phyloP scores from a whole-genome alignment of 768 basidiomycete genomes.

The Lyophyllum shimeji region DNA sequence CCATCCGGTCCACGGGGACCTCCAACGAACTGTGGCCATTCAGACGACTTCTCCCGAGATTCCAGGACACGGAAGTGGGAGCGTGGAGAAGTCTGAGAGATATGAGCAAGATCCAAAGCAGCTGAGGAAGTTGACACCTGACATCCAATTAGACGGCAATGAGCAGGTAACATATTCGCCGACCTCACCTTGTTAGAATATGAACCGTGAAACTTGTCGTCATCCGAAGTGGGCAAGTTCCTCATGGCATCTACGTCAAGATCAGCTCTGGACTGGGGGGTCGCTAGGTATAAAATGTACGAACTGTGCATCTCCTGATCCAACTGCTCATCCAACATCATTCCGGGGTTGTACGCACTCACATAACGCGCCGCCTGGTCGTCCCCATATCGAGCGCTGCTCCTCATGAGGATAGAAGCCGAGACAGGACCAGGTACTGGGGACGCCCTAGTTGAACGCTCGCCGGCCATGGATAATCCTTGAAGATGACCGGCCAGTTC shows the following conservation, averaged over 20 bases:
- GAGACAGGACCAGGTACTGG: constrained; percentile 53
- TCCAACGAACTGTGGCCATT: constrained; percentile 90
- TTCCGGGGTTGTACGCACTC: constrained; percentile 74
- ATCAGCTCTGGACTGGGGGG: constrained; percentile 12
- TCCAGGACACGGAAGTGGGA: constrained; percentile 60
- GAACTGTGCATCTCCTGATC: constrained; percentile 94
- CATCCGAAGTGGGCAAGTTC: constrained; percentile 83
- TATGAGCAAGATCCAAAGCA: constrained; percentile 89
- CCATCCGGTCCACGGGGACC: constrained; percentile 62
- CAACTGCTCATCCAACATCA: constrained; percentile 91
- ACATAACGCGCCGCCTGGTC: constrained; percentile 62
- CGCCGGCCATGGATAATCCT: constrained; percentile 66
- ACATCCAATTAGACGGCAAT: constrained; percentile 1
- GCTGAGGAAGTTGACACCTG: constrained; percentile 84
- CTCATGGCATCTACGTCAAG: constrained; percentile 73
- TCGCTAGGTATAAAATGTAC: constrained; percentile 30
- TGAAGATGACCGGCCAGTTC: constrained; percentile 77
- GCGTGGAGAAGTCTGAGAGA: constrained; percentile 78
- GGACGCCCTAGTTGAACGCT: constrained; percentile 55
- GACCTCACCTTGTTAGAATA: constrained; percentile 62
- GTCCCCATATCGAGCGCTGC: constrained; percentile 50
- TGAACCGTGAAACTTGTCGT: constrained; percentile 76
- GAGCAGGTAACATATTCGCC: background rate
- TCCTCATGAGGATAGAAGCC: constrained; percentile 53
- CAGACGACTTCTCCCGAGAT: constrained; percentile 72